Evolutionary conservation across 1,139 yeast species (phyloP).

Genomic region (Yamadazyma dushanensis): DNA sequence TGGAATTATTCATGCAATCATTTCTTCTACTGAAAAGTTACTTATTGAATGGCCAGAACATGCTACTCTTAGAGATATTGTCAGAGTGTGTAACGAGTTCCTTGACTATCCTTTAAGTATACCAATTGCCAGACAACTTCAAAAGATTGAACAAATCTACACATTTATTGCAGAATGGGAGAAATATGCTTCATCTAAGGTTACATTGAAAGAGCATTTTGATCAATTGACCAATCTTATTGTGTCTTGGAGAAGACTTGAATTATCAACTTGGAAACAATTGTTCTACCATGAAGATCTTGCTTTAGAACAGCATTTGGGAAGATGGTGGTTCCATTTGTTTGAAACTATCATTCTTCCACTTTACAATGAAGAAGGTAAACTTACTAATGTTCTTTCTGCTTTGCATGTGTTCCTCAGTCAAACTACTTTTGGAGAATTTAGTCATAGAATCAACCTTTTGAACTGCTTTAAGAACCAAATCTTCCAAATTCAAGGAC

Average conservation of each 20-base stretch:
- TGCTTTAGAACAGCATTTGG: slow-evolving; percentile 50
- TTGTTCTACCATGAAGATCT: slow-evolving; percentile 69
- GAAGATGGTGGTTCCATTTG: slow-evolving; percentile 90
- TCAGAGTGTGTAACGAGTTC: slow-evolving; percentile 67
- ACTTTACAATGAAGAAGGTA: slow-evolving; percentile 27
- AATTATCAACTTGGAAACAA: slow-evolving; percentile 81
- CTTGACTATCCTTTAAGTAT: slow-evolving; percentile 59
- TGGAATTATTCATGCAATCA: slow-evolving; percentile 48
- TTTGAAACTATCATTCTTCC: slow-evolving; percentile 74
- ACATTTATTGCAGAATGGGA: slow-evolving; percentile 90
- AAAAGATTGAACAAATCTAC: slow-evolving; percentile 84
- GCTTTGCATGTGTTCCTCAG: slow-evolving; percentile 76
- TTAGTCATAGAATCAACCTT: slow-evolving; percentile 53
- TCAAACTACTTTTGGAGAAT: slow-evolving; percentile 78
- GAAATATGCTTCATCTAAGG: slow-evolving; percentile 81
- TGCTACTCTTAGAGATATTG: slow-evolving; percentile 74
- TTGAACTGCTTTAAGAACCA: slow-evolving; percentile 65
- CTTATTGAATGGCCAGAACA: slow-evolving; percentile 91
- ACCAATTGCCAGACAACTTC: slow-evolving; percentile 76
- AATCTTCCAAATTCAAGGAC: slow-evolving; percentile 22
- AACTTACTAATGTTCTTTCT: slow-evolving; percentile 48
- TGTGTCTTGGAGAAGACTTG: slow-evolving; percentile 88
- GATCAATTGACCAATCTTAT: slow-evolving; percentile 65
- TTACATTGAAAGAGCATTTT: slow-evolving; percentile 57
- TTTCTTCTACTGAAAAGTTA: slow-evolving; percentile 47